Evolutionary conservation across 176 grass and related monocot species (phyloP), one percentile per base, ranked within the genome.

Genomic region (Oryza rufipogon): DNA sequence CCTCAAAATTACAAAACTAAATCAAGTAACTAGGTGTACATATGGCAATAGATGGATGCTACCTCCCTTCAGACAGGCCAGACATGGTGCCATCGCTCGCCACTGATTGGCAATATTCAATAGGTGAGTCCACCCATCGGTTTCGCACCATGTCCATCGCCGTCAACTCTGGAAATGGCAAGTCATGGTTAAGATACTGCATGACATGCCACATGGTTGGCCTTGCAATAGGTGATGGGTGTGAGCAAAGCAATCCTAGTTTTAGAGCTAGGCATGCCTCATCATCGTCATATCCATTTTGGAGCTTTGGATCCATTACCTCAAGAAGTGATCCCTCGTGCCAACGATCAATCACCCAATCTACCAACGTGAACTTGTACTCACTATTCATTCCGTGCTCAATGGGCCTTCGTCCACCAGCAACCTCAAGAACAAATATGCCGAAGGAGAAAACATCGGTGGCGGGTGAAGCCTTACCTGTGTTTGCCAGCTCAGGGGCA

Each of bases 221-320:
- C 52, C 88, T 82, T 6, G 38, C 13, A 61, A 11, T 6, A 1
- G 79, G 44, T 3, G 20, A 63, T 5, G 79, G 68, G 1, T 90
- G 84, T 12, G 77, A 86, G 61, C 83, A 90, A 13, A 86, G 3
- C 9, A 90, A 4, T 25, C 84, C 88, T 19, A 90, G 69, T 65
- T 86, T 83, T 1, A 90, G 66, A 68, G 81, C 73, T 56, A 90
- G 36, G 70, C 85, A 74, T 38, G 82, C 63, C 32, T 90, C 79
- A 66, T 73, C 47, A 19, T 11, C 26, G 16, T 33, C 26, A 12
- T 83, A 86, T 0, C 58, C 9, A 17, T 28, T 19, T 5, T 69
- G 67, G 7, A 87, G 76, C 48, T 25, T 87, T 17, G 20, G 5
- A 30, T 87, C 77, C 1, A 81, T 68, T 15, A 15, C 12, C 2